Base-by-base conservation (phyloP, 768 basidiomycete species). In the Tubosaeta sp. region DNA sequence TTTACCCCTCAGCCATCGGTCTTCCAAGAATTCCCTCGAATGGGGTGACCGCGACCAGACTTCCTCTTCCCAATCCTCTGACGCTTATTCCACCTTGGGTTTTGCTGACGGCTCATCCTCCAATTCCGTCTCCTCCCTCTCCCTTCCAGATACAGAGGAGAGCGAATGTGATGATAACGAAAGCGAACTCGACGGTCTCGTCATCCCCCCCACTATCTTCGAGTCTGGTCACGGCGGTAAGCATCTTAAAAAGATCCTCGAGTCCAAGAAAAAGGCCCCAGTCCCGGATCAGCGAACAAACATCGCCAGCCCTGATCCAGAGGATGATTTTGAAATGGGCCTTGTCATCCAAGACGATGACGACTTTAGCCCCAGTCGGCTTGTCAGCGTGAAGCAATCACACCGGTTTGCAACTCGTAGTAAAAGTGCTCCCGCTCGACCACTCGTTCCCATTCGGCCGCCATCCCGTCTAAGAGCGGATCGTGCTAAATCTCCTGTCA, bases 11-110 rank as follows among this genome's bases (percentile, higher is more conserved):
- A 81, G 76, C 57, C 87, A 90, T 63, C 83, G 86, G 47, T 79
- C 86, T 9, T 91, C 91, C 51, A 91, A 91, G 72, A 82, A 81
- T 46, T 91, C 90, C 1, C 76, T 92, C 26, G 89, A 91, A 71
- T 91, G 89, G 88, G 79, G 86, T 29, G 89, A 91, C 71, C 88
- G 82, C 65, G 88, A 92, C 61, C 82, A 87, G 42, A 87, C 90
- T 2, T 83, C 80, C 5, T 89, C 88, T 6, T 89, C 88, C 13
- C 87, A 88, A 62, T 91, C 89, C n/a, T 92, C 90, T 22, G 91
- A 92, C 65, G 81, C 87, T 9, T 91, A 88, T 60, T 91, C 90
- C 37, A 79, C 84, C 19, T 78, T 92, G 33, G 85, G 88, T 46
- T 85, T 91, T 57, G 81, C 82, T 38, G 84, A 84, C 57, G 79